Conservation (phyloP, 257 asterid species). For the Solanum ahanhuiri region DNA sequence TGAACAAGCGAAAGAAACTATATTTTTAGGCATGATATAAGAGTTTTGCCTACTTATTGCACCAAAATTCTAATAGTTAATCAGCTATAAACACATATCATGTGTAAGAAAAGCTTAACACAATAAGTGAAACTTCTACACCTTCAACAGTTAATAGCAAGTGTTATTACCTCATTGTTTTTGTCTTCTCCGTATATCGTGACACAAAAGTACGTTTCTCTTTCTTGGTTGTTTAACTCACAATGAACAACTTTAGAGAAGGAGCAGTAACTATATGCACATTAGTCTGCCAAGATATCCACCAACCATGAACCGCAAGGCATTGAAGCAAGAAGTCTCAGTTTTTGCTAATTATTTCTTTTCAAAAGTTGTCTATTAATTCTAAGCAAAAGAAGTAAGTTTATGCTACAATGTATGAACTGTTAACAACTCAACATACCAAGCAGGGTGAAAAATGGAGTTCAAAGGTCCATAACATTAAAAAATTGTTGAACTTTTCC, state of each 20-base stretch:
- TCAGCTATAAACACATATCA: not conserved
- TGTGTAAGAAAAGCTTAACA: not conserved
- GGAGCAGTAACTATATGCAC: not conserved
- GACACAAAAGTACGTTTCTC: conserved; percentile 52
- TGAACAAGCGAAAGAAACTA: not conserved
- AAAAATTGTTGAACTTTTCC: not conserved
- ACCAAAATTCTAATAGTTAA: not conserved
- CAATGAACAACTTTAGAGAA: conserved; percentile 22
- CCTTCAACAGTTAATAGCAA: not conserved
- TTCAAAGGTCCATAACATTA: not conserved
- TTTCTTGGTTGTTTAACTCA: conserved; percentile 64
- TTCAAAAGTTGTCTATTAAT: no score
- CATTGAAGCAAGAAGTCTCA: not conserved
- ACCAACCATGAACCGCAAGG: not conserved
- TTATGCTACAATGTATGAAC: not conserved
- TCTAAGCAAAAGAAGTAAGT: not conserved
- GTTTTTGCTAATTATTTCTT: no score
- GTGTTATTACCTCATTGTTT: conserved; percentile 58
- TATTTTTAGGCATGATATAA: not conserved
- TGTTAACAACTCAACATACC: not conserved
- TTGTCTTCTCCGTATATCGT: conserved; percentile 78
- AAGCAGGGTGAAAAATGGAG: not conserved
- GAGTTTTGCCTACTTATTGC: not conserved
- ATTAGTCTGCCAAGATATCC: not conserved
- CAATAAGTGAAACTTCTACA: not conserved